Base-by-base conservation (phyloP, 148 eudicot genomes). In the Cornus kousa region DNA sequence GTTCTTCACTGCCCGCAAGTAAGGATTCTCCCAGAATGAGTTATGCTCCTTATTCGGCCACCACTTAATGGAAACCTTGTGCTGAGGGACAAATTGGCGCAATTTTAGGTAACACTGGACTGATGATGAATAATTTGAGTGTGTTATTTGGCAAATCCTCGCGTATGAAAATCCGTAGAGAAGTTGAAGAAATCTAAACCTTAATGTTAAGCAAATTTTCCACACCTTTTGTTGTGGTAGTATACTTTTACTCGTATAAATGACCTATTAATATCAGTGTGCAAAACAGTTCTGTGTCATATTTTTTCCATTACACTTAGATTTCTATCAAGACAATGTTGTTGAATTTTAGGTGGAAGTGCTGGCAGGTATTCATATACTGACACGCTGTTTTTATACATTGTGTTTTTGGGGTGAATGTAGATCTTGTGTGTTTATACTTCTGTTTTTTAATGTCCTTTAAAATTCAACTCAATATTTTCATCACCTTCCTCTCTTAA, bases 21-120 rank as follows among this genome's bases (percentile, higher is more conserved):
- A 89, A 92, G 97, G n/a, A n/a, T n/a, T n/a, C n/a, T n/a, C n/a
- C n/a, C n/a, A n/a, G n/a, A n/a, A n/a, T n/a, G n/a, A n/a, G n/a
- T n/a, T n/a, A n/a, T n/a, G n/a, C n/a, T n/a, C 99, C 99, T 76
- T 76, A 84, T 77, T 87, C 98, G 68, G 97, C 98, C 73, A 93
- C 95, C 43, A 96, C 98, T 13, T 93, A 98, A 24, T 96, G 99
- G 98, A 96, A 93, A 84, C 88, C 99, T 39, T 96, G 98, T 86
- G 98, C 98, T 28, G 98, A 92, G 82, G 91, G 95, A 35, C 90
- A 72, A 22, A 87, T 60, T 82, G 84, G 83, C 74, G 88, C 86
- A 83, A 76, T 90, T 78, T 85, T 95, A 90, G 95, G 99, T 96
- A 74, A 74, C 17, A 6, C 62, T 68, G n/a, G 28, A 9, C 9